Evolutionary conservation across 208 protist species (phyloP).

Genomic region (Wallacemonas sp.): DNA sequence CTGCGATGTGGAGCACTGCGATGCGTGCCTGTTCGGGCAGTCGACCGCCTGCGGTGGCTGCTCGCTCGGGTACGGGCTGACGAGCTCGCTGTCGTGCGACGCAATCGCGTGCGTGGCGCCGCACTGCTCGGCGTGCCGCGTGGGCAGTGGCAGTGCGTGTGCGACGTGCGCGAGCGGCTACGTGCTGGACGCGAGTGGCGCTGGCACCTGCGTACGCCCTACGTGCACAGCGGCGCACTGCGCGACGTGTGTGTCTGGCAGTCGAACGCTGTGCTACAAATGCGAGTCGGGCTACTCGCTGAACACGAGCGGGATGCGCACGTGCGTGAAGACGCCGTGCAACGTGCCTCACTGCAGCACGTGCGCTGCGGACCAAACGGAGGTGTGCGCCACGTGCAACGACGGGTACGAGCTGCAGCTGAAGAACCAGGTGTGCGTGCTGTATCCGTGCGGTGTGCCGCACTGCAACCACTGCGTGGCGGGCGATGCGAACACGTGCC

Average conservation of each 20-base stretch:
- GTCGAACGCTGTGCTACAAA: background rate
- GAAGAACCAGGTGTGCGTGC: background rate
- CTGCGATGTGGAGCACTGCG: constrained; percentile 4
- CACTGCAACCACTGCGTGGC: background rate
- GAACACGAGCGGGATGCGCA: background rate
- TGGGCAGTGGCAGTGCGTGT: background rate
- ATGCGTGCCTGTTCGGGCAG: background rate
- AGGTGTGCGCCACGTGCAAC: background rate
- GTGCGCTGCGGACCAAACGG: background rate
- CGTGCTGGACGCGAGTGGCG: background rate
- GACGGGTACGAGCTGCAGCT: background rate
- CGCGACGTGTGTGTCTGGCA: background rate
- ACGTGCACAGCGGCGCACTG: background rate
- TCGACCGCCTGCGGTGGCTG: background rate
- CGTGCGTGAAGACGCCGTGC: background rate
- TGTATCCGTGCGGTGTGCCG: background rate
- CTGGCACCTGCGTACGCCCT: background rate
- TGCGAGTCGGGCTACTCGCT: background rate
- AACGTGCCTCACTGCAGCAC: background rate
- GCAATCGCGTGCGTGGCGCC: background rate
- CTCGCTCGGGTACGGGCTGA: background rate
- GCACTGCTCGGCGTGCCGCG: background rate
- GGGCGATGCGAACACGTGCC: background rate
- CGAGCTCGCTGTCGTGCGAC: background rate
- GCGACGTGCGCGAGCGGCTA: background rate